Conservation (phyloP, 2,329 filamentous ascomycete genomes). For the Sporothrix pallida region DNA sequence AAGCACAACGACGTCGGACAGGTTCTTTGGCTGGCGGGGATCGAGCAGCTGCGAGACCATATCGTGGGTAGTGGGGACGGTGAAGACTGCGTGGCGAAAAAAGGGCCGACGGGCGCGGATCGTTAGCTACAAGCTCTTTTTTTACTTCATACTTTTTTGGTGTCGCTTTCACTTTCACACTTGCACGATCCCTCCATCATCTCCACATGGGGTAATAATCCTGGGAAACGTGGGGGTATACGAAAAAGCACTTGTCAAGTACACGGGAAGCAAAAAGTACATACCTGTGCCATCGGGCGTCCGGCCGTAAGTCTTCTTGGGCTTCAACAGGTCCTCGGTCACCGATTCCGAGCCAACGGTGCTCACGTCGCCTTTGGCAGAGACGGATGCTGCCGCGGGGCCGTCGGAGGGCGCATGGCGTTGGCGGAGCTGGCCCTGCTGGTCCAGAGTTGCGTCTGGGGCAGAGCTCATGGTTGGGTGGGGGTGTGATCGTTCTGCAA, state of each 20-base stretch:
- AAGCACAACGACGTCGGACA: slow-evolving; percentile 83
- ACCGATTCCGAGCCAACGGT: slow-evolving; percentile 7
- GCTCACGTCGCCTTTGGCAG: slow-evolving; percentile 15
- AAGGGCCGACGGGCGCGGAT: slow-evolving; percentile 8
- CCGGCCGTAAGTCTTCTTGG: slow-evolving; percentile 83
- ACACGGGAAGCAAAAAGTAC: slow-evolving; percentile 45
- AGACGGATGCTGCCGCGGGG: background rate
- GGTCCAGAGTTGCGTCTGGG: slow-evolving; percentile 32
- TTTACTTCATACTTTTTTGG: background rate
- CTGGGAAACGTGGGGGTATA: background rate
- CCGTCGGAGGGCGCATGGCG: slow-evolving; percentile 30
- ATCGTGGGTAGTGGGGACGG: slow-evolving; percentile 94
- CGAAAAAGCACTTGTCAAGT: background rate
- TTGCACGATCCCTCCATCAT: slow-evolving; percentile 10
- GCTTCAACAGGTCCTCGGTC: slow-evolving; percentile 39
- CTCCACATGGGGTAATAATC: slow-evolving; percentile 18
- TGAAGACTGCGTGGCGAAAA: slow-evolving; percentile 72
- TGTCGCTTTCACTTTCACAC: slow-evolving; percentile 2
- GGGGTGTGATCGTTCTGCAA: slow-evolving; percentile 8
- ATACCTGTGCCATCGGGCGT: slow-evolving; percentile 89
- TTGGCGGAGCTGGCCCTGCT: slow-evolving; percentile 33
- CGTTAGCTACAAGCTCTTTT: slow-evolving; percentile 30
- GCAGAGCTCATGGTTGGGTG: slow-evolving; percentile 33
- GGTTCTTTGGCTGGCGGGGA: slow-evolving; percentile 91
- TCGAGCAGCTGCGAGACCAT: slow-evolving; percentile 98